Percentiles rank a stretch among this genome's conserved stretches.
These are phyloP conservation scores for Cadophora malorum DNA, from an alignment of 2,329 filamentous ascomycete species.

Conservation along the genomic window DNA sequence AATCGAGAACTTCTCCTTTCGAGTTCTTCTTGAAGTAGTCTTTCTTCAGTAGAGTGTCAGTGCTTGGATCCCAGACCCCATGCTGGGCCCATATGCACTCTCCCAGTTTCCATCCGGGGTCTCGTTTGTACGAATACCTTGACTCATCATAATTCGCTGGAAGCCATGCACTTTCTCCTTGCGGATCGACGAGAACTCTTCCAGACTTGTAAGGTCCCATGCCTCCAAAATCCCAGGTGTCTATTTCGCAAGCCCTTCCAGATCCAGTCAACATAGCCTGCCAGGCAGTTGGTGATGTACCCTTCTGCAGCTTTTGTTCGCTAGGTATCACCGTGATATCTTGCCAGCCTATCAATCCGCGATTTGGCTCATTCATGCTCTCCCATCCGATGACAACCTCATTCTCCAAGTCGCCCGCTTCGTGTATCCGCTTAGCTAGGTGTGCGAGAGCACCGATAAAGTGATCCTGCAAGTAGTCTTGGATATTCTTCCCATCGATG, in stretches of 20 bases:
- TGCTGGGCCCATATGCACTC: slow-evolving; percentile 97
- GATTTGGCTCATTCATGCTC: slow-evolving; percentile 93
- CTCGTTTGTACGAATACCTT: slow-evolving; percentile 88
- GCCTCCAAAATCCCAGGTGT: slow-evolving; percentile 92
- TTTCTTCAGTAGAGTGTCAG: slow-evolving; percentile 78
- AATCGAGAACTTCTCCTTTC: slow-evolving; percentile 77
- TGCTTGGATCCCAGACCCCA: slow-evolving; percentile 87
- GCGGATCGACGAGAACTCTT: slow-evolving; percentile 81
- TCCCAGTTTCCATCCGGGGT: slow-evolving; percentile 89
- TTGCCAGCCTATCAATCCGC: slow-evolving; percentile 82
- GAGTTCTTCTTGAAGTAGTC: slow-evolving; percentile 89
- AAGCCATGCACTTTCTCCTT: slow-evolving; percentile 86
- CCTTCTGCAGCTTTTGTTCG: slow-evolving; percentile 90
- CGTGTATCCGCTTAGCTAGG: slow-evolving; percentile 82
- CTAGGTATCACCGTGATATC: slow-evolving; percentile 83
- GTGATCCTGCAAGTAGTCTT: slow-evolving; percentile 90
- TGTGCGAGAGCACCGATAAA: slow-evolving; percentile 82
- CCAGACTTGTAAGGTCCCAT: slow-evolving; percentile 93
- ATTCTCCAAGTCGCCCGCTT: slow-evolving; percentile 87
- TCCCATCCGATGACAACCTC: slow-evolving; percentile 95
- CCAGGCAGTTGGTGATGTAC: slow-evolving; percentile 91
- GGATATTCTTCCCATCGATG: slow-evolving; percentile 93
- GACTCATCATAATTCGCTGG: slow-evolving; percentile 83
- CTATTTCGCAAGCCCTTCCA: slow-evolving; percentile 86
- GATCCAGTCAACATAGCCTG: slow-evolving; percentile 93